phyloP scores from a whole-genome alignment of 805 yeast species.

The Cyberlindnera maclurae region DNA sequence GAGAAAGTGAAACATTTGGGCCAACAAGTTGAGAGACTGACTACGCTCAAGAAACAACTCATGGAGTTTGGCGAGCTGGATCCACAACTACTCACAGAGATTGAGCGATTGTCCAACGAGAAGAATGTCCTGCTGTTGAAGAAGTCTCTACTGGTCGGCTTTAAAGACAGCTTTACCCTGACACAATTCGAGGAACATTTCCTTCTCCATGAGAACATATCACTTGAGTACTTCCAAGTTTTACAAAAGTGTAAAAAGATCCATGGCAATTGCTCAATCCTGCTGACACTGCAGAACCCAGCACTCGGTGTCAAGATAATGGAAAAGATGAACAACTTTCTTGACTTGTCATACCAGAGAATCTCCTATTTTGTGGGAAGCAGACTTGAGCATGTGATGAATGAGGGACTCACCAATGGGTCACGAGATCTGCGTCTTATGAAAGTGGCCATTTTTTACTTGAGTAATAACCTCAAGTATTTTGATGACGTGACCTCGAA shows the following conservation, averaged over 20 bases:
- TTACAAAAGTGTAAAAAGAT: slow-evolving; percentile 58
- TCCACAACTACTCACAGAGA: slow-evolving; percentile 11
- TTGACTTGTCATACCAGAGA: slow-evolving; percentile 48
- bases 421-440: slow-evolving; percentile 20
- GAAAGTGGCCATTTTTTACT: slow-evolving; percentile 27
- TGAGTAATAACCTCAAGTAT: slow-evolving; percentile 37
- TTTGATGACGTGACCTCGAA: slow-evolving; percentile 55
- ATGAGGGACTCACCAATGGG: slow-evolving; percentile 5
- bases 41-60: slow-evolving; percentile 9
- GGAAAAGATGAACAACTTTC: slow-evolving; percentile 43
- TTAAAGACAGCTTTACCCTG: slow-evolving; percentile 59
- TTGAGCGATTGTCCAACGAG: slow-evolving; percentile 15
- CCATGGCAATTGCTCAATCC: slow-evolving; percentile 57
- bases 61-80: slow-evolving; percentile 10
- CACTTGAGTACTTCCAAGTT: slow-evolving; percentile 50
- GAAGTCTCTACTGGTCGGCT: slow-evolving; percentile 42
- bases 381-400: slow-evolving; percentile 19
- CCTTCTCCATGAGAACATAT: slow-evolving; percentile 35
- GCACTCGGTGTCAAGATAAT: slow-evolving; percentile 60
- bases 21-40: slow-evolving; percentile 15
- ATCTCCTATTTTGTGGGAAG: slow-evolving; percentile 37
- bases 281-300: slow-evolving; percentile 65
- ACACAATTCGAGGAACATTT: slow-evolving; percentile 64
- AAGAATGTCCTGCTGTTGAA: slow-evolving; percentile 30
- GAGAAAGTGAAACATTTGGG: slow-evolving; percentile 31